Conservation (phyloP, 768 basidiomycete species). For the Megacollybia marginata region DNA sequence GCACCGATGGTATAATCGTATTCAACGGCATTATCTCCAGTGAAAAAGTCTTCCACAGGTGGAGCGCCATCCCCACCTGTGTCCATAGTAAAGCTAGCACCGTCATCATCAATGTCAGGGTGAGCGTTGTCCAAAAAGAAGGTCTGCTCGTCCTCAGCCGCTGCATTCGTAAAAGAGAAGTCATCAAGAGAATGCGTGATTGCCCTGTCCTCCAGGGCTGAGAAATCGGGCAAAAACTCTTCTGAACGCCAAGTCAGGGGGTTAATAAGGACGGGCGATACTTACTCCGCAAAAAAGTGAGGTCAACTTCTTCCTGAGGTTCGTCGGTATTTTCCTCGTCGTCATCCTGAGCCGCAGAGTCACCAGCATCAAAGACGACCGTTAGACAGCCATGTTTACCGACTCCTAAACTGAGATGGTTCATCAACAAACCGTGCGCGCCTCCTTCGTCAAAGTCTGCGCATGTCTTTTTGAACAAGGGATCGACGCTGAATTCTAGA, state of each 20-base stretch:
- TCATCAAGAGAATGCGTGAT: slow-evolving; percentile 76
- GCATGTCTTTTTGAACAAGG: slow-evolving; percentile 94
- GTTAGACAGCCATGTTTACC: slow-evolving; percentile 77
- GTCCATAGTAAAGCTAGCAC: slow-evolving; percentile 28
- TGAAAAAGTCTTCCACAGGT: slow-evolving; percentile 57
- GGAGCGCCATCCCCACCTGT: slow-evolving; percentile 31
- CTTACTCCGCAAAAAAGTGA: slow-evolving; percentile 57
- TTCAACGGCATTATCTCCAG: slow-evolving; percentile 48
- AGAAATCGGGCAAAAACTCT: slow-evolving; percentile 69
- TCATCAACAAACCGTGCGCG: slow-evolving; percentile 93
- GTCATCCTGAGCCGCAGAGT: slow-evolving; percentile 70
- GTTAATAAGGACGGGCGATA: neutral
- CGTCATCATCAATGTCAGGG: slow-evolving; percentile 34
- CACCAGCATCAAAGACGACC: slow-evolving; percentile 95
- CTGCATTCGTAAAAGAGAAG: slow-evolving; percentile 77
- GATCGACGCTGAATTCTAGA: slow-evolving; percentile 93
- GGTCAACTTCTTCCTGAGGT: slow-evolving; percentile 58
- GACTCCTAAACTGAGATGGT: slow-evolving; percentile 76
- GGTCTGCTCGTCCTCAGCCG: slow-evolving; percentile 54
- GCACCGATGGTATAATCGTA: slow-evolving; percentile 35
- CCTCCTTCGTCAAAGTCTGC: slow-evolving; percentile 99
- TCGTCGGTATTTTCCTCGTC: slow-evolving; percentile 73
- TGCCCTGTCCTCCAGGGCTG: slow-evolving; percentile 53
- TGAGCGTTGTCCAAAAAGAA: slow-evolving; percentile 51
- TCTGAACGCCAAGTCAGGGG: slow-evolving; percentile 23